Conservation (phyloP, 768 basidiomycete genomes). For the Collybia mongolica region DNA sequence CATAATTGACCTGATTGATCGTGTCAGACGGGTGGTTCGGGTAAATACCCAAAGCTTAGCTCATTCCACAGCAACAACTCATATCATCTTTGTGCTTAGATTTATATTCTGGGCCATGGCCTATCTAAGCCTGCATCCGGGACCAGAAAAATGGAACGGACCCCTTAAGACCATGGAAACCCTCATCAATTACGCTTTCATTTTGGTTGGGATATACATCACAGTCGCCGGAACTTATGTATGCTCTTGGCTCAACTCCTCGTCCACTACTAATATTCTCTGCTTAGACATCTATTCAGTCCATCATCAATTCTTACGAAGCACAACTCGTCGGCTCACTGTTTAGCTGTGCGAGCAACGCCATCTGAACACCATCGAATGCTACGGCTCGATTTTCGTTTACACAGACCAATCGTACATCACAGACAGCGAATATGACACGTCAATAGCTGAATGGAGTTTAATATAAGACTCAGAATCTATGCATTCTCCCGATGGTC, state of each 20-base stretch:
- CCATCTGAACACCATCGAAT: constrained; percentile 11
- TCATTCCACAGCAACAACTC: no score
- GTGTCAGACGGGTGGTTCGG: constrained; percentile 30
- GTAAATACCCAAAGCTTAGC: constrained; percentile 5
- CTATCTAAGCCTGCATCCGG: constrained; percentile 35
- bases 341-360: constrained; percentile 34
- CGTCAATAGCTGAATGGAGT: no score
- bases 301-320: constrained; percentile 30
- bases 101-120: constrained; percentile 44
- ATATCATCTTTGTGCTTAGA: no score
- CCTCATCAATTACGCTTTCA: constrained; percentile 33
- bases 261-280: constrained; percentile 16
- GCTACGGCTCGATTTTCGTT: no score
- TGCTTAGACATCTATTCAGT: constrained; percentile 30
- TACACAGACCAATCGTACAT: no score
- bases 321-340: constrained; percentile 23
- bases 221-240: constrained; percentile 39
- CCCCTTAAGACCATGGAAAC: constrained; percentile 30
- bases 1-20: not conserved
- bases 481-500: no score
- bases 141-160: constrained; percentile 29
- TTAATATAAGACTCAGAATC: no score
- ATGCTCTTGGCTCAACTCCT: constrained; percentile 6
- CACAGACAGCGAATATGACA: no score
- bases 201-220: constrained; percentile 34